Conservation (phyloP, 352 stramenopile species). For the Thalassiosira livingstoniorum region DNA sequence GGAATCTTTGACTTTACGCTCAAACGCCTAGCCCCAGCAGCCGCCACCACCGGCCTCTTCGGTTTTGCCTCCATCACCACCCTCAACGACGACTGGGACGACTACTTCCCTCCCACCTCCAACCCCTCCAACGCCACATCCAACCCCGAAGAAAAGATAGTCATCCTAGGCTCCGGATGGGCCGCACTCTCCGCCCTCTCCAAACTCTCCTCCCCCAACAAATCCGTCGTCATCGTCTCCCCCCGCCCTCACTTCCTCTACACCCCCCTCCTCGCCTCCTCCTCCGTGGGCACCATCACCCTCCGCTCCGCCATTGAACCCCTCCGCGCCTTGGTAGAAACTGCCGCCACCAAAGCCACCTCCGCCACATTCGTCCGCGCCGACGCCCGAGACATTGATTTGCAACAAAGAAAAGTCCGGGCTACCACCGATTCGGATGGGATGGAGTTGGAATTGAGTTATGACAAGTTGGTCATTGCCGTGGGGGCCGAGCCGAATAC, state of each 20-base stretch:
- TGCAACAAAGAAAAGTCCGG: conserved; percentile 81
- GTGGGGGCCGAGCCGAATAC: conserved; percentile 79
- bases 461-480: conserved; percentile 79
- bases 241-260: conserved; percentile 79
- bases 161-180: conserved; percentile 77
- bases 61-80: conserved; percentile 33
- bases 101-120: conserved; percentile 19
- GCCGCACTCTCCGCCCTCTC: conserved; percentile 42
- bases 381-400: conserved; percentile 85
- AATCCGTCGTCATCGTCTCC: conserved; percentile 53
- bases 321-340: conserved; percentile 79
- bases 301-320: conserved; percentile 89
- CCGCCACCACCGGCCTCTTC: background rate
- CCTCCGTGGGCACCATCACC: conserved; percentile 85
- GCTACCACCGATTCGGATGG: conserved; percentile 73
- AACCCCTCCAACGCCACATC: background rate
- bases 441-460: conserved; percentile 69
- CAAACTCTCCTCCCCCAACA: conserved; percentile 26
- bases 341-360: conserved; percentile 86
- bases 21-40: conserved; percentile 19
- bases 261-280: conserved; percentile 75
- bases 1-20: conserved; percentile 30
- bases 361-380: conserved; percentile 82
- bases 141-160: conserved; percentile 38
- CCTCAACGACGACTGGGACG: conserved; percentile 50